A percentile compares a stretch with the other conserved stretches of the same genome.
phyloP scores from a whole-genome alignment of 2,329 filamentous ascomycete genomes.

The Ophiostoma sp. region DNA sequence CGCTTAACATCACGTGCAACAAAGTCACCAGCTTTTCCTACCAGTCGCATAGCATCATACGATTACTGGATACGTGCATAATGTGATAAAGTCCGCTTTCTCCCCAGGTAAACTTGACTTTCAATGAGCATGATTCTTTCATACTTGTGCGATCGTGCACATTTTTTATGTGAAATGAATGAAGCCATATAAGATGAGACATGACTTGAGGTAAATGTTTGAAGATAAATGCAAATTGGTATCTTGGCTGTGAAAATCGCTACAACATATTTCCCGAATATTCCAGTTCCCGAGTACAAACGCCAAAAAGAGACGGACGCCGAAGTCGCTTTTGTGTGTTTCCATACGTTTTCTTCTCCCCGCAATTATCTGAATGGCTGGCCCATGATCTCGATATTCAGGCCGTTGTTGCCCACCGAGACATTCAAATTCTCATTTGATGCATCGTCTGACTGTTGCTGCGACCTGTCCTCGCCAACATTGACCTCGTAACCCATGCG shows the following conservation, averaged over 20 bases:
- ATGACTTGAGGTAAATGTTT: not conserved
- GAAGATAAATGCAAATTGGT: slow-evolving; percentile 14
- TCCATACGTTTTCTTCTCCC: not conserved
- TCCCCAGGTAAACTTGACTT: not conserved
- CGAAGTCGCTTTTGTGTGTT: not conserved
- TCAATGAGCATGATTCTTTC: not conserved
- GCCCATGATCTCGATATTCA: slow-evolving; percentile 19
- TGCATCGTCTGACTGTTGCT: not conserved
- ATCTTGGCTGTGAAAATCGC: slow-evolving; percentile 6
- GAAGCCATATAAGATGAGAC: not conserved
- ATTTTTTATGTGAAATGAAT: not conserved
- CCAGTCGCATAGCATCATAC: not conserved
- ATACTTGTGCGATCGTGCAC: not conserved
- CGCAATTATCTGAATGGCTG: not conserved
- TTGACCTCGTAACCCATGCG: slow-evolving; percentile 21
- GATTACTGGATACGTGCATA: not conserved
- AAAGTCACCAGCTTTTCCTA: not conserved
- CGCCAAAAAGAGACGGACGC: not conserved
- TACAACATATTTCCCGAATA: not conserved
- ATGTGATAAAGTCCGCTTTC: not conserved
- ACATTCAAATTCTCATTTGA: not conserved
- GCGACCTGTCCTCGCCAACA: not conserved
- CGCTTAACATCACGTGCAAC: not conserved
- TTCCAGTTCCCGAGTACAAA: not conserved
- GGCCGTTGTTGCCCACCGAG: slow-evolving; percentile 24